Evolutionary conservation across 1,284 basidiomycete species (phyloP), one percentile per base, ranked within the genome.

Genomic region (Cryptococcus wingfieldii): DNA sequence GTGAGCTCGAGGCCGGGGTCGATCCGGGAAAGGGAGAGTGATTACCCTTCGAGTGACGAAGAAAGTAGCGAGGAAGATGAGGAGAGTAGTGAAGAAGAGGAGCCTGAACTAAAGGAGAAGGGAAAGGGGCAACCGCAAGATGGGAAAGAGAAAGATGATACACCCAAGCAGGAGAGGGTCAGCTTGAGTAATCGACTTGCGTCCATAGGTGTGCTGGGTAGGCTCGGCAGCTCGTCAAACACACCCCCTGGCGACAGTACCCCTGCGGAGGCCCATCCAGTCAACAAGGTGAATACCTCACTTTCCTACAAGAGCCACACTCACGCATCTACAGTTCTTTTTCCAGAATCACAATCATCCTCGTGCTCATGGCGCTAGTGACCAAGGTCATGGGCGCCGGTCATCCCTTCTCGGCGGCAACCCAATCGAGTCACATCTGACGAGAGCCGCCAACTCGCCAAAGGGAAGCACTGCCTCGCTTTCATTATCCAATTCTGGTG

Each of bases 121-220:
- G 64, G 59, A 34, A 34, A 16, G 41, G 18, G 38, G 45, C 19
- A 9, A 47, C 16, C 37, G 28, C 31, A 23, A 19, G 25, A 43
- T 39, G 58, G 56, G 38, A 47, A 63, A 62, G 43, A 76, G 77
- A 53, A 77, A 84, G 62, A 86, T 82, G 77, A 50, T 41, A 46
- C 48, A 28, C 47, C 49, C 0, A 64, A 58, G 38, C 41, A 54
- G 19, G 69, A 69, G 43, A 51, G 69, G 38, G 61, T 62, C 18
- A 89, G 83, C 66, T 72, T 92, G 45, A 82, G 86, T 19, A 88
- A 90, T 76, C 80, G 89, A 43, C 75, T 92, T 60, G 87, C 88
- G 5, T 83, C 82, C 56, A 83, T 91, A 62, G 83, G 83, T 3
- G 83, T 82, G 14, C 61, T 75, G 10, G 66, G 69, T 5, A 60